These are phyloP conservation scores for Candida neerlandica DNA, from an alignment of 1,139 yeast genomes.

Conservation along the genomic window DNA sequence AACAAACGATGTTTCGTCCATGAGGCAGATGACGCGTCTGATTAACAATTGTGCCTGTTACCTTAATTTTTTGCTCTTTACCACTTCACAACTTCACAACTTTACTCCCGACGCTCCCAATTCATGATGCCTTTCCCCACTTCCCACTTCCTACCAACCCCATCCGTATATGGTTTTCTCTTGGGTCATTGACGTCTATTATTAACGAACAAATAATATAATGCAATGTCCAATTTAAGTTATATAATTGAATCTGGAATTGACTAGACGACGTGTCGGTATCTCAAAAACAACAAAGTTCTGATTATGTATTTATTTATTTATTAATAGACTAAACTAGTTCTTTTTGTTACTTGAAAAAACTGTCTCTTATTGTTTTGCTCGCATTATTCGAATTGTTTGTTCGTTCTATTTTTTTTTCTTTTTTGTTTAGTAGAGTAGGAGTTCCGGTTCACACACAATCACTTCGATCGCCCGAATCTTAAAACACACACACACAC, in stretches of 20 bases:
- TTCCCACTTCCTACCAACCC: not conserved
- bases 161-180: not conserved
- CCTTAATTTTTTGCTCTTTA: not conserved
- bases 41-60: not conserved
- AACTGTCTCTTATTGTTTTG: too few relatives aligned
- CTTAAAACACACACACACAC: not conserved
- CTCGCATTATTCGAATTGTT: not conserved
- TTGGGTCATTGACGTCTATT: too few relatives aligned
- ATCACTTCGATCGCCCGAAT: not conserved
- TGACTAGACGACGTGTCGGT: not conserved
- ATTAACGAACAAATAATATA: too few relatives aligned
- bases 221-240: not conserved
- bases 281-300: not conserved
- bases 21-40: conserved; percentile 4
- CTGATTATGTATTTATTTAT: too few relatives aligned
- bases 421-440: not conserved
- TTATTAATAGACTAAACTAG: not conserved
- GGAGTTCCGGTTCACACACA: not conserved
- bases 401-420: not conserved
- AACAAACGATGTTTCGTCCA: not conserved
- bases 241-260: not conserved
- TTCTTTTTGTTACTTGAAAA: not conserved
- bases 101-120: too few relatives aligned
- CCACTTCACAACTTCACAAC: not conserved
- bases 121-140: too few relatives aligned